Base-by-base conservation (phyloP, 179 eudicot species). In the Actinidia polygama region DNA sequence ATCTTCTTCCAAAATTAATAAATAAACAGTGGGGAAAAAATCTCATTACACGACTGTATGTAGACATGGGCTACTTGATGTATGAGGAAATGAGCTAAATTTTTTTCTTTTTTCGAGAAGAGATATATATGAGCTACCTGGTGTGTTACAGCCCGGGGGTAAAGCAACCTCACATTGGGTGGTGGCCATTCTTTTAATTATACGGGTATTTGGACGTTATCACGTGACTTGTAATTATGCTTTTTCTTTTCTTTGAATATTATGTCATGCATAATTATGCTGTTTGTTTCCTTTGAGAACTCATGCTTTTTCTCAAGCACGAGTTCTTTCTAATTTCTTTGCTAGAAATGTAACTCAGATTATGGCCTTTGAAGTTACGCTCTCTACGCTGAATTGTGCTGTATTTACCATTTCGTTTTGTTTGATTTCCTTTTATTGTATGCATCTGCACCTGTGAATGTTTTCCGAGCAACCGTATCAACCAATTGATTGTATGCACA, bases 401-500 rank as follows among this genome's bases (percentile, higher is more conserved):
- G 6, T 24, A 24, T 23, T 51, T 23, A 8, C 9, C 69, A 73
- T 73, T 58, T 50, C 16, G 15, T 21, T 19, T 62, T 58, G 18
- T 44, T 40, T 23, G 11, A 55, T 66, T 21, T 21, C 49, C 21
- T 14, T 46, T 30, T 58, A 46, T n/a, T 9, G 36, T 47, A 61
- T 46, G 47, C 26, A n/a, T 23, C 7, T 10, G 10, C 6, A 19
- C 6, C 49, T 73, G n/a, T 2, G 9, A 8, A 4, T 10, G 3
- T 77, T 77, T 40, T 1, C 44, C 47, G 14, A 59, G 55, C 18
- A 47, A 21, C 24, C 76, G 0, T 12, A 54, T 66, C 12, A 15
- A 23, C 50, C 19, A n/a, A 24, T 8, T 49, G 55, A 49, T 84
- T 64, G 69, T 82, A 19, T 77, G 10, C 46, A 26, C 93, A 94